Evolutionary conservation across 2,329 filamentous ascomycete species (phyloP).

Genomic region (Chrysoporthe deuterocubensis): DNA sequence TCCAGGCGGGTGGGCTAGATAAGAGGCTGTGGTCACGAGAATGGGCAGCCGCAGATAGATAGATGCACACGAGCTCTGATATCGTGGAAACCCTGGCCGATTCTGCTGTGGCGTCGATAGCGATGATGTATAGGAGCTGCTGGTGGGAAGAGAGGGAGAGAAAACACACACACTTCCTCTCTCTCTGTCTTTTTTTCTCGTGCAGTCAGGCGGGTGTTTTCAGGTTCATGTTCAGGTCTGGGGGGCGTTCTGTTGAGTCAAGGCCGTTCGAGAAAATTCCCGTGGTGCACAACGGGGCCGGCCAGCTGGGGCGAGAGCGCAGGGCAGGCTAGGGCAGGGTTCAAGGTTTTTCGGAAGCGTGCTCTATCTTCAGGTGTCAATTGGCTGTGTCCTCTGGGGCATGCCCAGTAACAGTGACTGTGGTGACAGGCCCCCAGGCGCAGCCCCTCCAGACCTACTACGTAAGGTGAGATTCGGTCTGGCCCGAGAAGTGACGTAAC

Average conservation of each 20-base stretch:
- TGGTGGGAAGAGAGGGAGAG: not conserved
- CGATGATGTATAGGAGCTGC: not conserved
- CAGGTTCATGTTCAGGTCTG: not conserved
- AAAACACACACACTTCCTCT: too few relatives aligned
- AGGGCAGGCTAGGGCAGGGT: slow-evolving; percentile 2
- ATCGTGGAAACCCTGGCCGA: not conserved
- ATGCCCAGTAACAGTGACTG: not conserved
- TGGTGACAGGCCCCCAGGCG: not conserved
- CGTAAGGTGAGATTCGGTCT: slow-evolving; percentile 1
- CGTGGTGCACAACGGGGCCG: not conserved
- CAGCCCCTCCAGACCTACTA: not conserved
- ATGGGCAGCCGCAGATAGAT: not conserved
- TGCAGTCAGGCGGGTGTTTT: not conserved
- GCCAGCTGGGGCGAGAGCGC: not conserved
- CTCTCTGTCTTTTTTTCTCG: too few relatives aligned
- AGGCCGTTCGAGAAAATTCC: not conserved
- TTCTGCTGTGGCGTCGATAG: too few relatives aligned
- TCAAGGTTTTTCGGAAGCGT: slow-evolving; percentile 10
- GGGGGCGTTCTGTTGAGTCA: too few relatives aligned
- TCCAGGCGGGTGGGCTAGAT: not conserved
- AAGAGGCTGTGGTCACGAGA: slow-evolving; percentile 6
- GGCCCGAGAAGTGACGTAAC: slow-evolving; percentile 20
- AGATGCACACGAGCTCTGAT: not conserved
- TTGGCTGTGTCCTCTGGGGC: not conserved
- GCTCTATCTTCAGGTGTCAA: slow-evolving; percentile 17